Percentiles rank a stretch among this genome's conserved stretches.
Conservation (phyloP, 805 yeast species). For the Candida broadrunensis region DNA sequence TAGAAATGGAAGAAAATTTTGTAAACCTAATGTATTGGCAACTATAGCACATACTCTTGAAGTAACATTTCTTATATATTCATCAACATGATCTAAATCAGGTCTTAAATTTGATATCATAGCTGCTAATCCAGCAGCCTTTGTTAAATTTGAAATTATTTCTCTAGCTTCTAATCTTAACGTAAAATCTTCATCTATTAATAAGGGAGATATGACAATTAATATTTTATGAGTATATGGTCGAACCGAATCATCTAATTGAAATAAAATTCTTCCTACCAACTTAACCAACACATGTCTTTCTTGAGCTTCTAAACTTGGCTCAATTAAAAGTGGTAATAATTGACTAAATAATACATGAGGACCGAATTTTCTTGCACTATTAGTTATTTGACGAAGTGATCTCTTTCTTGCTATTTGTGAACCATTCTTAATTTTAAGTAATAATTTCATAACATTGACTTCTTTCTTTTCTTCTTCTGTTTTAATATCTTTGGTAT, state of each 20-base stretch:
- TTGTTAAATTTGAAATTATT: constrained; percentile 67
- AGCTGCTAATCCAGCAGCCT: constrained; percentile 77
- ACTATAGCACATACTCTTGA: constrained; percentile 82
- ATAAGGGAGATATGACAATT: constrained; percentile 71
- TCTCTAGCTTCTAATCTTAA: constrained; percentile 78
- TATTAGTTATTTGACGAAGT: constrained; percentile 61
- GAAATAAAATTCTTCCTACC: constrained; percentile 64
- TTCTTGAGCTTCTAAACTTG: constrained; percentile 73
- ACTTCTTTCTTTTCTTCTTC: constrained; percentile 57
- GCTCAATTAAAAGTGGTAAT: constrained; percentile 75
- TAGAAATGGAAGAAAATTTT: constrained; percentile 70
- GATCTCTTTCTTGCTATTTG: constrained; percentile 67
- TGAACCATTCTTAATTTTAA: constrained; percentile 76
- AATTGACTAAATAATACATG: constrained; percentile 62
- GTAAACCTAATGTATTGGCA: constrained; percentile 75
- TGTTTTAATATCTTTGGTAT: constrained; percentile 32
- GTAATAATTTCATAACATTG: constrained; percentile 57
- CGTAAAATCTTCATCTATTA: constrained; percentile 76
- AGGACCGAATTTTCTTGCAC: constrained; percentile 67
- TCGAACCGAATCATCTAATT: constrained; percentile 58
- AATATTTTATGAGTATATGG: constrained; percentile 75
- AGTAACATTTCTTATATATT: constrained; percentile 70
- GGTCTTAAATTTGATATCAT: constrained; percentile 79
- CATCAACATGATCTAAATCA: constrained; percentile 80
- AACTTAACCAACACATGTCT: constrained; percentile 79